These are phyloP conservation scores for Brettanomyces naardenensis DNA, from an alignment of 805 yeast genomes.

Conservation along the genomic window DNA sequence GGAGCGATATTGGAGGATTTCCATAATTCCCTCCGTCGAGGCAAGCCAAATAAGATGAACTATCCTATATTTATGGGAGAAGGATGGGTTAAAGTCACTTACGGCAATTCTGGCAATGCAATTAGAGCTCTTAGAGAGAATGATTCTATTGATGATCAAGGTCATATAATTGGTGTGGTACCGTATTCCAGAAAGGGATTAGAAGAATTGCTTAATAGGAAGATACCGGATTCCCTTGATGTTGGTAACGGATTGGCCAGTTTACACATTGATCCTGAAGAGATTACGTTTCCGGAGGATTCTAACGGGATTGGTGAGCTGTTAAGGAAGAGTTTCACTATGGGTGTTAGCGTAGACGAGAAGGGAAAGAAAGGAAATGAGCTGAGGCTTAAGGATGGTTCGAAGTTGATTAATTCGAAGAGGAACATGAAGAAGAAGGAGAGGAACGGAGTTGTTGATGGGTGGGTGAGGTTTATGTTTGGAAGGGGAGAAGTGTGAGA, in stretches of 20 bases:
- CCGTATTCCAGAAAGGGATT: conserved; percentile 57
- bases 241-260: conserved; percentile 2
- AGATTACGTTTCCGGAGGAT: background rate
- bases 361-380: background rate
- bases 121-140: conserved; percentile 79
- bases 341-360: background rate
- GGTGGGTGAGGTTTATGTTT: conserved; percentile 1
- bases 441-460: background rate
- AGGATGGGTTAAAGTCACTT: conserved; percentile 89
- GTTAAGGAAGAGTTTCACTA: background rate
- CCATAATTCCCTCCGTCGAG: conserved; percentile 2
- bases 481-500: conserved; percentile 1
- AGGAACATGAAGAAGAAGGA: conserved; percentile 1
- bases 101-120: conserved; percentile 66
- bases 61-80: conserved; percentile 75
- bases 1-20: conserved; percentile 77
- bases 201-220: conserved; percentile 41
- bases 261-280: conserved; percentile 1
- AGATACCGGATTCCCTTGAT: conserved; percentile 1
- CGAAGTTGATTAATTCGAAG: background rate
- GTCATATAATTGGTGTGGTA: conserved; percentile 48
- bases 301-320: background rate
- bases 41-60: conserved; percentile 17
- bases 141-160: conserved; percentile 62
- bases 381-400: conserved; percentile 1